A percentile compares a stretch with the other conserved stretches of the same genome.
Conservation (phyloP, 306 rosid genomes). For the Cucurbita pepo region DNA sequence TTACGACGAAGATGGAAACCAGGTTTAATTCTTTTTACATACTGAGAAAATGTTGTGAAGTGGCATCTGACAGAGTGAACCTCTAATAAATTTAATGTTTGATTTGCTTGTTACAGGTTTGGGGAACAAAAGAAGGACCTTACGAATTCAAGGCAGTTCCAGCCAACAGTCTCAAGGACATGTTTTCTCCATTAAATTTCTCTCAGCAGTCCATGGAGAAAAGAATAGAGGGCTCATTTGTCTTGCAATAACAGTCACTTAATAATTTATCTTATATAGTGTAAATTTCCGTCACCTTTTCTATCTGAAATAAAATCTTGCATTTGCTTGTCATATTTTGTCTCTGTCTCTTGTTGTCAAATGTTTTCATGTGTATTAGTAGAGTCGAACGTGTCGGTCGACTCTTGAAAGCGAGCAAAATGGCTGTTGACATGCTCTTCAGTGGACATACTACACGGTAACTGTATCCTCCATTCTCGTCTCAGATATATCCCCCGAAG, state of each 20-base stretch:
- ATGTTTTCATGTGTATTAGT: background rate
- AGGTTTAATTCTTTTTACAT: conserved; percentile 26
- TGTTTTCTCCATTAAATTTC: conserved; percentile 42
- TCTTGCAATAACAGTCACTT: conserved; percentile 43
- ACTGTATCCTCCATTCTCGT: background rate
- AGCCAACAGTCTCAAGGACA: conserved; percentile 43
- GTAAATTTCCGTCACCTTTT: conserved; percentile 1
- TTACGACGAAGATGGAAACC: conserved; percentile 68
- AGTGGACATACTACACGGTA: background rate
- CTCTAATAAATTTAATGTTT: conserved; percentile 4
- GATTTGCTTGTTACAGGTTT: conserved; percentile 35
- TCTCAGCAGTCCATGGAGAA: conserved; percentile 51
- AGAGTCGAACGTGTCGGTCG: background rate
- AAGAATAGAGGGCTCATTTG: conserved; percentile 83
- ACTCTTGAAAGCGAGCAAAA: background rate
- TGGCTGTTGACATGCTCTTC: background rate
- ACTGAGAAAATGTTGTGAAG: background rate
- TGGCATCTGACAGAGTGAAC: background rate
- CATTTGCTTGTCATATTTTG: background rate
- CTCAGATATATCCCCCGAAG: background rate
- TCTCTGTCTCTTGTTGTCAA: background rate
- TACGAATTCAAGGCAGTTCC: conserved; percentile 76
- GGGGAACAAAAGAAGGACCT: conserved; percentile 90
- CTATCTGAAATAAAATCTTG: background rate
- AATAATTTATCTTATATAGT: conserved; percentile 14